Evolutionary conservation across 768 basidiomycete species (phyloP).

Genomic region (Kwoniella heveanensis): DNA sequence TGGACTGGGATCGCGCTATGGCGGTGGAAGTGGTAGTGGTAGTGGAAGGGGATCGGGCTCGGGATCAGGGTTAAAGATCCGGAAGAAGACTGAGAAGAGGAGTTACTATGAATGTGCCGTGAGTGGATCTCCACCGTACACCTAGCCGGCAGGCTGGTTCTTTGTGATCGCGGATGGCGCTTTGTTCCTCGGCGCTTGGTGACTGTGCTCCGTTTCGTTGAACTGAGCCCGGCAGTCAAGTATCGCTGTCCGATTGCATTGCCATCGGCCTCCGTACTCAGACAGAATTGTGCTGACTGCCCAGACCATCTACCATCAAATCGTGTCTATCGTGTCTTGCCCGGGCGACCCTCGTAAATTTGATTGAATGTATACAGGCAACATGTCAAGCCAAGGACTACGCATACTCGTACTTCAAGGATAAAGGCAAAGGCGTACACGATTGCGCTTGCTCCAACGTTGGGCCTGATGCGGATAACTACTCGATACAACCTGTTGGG

Average conservation of each 20-base stretch:
- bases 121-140: no score
- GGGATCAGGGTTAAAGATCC: background rate
- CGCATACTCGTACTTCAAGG: slow-evolving; percentile 10
- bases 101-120: slow-evolving; percentile 10
- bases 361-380: background rate
- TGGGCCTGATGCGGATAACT: background rate
- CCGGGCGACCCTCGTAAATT: no score
- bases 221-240: no score
- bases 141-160: no score
- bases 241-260: no score
- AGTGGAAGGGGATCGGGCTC: background rate
- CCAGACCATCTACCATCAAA: no score
- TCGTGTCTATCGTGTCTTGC: no score
- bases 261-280: no score
- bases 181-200: no score
- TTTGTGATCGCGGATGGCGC: no score
- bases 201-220: no score
- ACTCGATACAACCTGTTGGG: slow-evolving; percentile 6
- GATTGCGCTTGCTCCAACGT: slow-evolving; percentile 2
- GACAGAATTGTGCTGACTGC: no score
- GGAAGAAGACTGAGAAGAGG: background rate
- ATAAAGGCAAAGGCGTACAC: slow-evolving; percentile 1
- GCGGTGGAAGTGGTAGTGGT: background rate
- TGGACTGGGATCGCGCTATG: background rate
- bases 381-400: slow-evolving; percentile 1